Percentiles rank a stretch among this genome's conserved stretches.
These are phyloP conservation scores for Hyaloscypha variabilis DNA, from an alignment of 495 filamentous ascomycete genomes.

Conservation along the genomic window DNA sequence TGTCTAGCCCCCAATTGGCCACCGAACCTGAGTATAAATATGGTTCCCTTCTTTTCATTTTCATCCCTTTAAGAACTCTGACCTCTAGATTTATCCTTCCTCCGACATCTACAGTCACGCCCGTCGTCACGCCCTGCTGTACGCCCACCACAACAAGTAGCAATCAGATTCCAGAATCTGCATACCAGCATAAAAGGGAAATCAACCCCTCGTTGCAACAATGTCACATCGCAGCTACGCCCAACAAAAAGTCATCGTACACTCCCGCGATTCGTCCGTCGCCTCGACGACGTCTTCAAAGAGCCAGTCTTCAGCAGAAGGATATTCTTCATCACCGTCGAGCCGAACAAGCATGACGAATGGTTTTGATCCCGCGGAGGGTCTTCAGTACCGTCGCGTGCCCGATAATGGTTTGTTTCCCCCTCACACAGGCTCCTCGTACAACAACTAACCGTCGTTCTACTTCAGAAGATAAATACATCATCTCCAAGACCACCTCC, in stretches of 20 bases:
- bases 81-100: background rate
- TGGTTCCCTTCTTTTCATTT: background rate
- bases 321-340: conserved; percentile 9
- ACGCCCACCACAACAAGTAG: background rate
- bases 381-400: conserved; percentile 1
- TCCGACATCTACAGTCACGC: background rate
- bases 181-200: background rate
- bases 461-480: background rate
- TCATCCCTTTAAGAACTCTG: background rate
- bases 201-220: background rate
- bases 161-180: background rate
- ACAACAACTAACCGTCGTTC: background rate
- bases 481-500: background rate
- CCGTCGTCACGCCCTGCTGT: background rate
- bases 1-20: background rate
- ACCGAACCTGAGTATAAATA: background rate
- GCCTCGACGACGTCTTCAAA: background rate
- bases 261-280: background rate
- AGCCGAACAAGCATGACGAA: conserved; percentile 7
- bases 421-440: background rate
- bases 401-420: conserved; percentile 19
- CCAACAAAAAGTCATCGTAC: background rate
- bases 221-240: background rate
- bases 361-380: background rate
- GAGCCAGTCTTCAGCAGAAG: conserved; percentile 3